A percentile compares a stretch with the other conserved stretches of the same genome.
phyloP scores from a whole-genome alignment of 352 stramenopile species.

The Phytophthora pini region DNA sequence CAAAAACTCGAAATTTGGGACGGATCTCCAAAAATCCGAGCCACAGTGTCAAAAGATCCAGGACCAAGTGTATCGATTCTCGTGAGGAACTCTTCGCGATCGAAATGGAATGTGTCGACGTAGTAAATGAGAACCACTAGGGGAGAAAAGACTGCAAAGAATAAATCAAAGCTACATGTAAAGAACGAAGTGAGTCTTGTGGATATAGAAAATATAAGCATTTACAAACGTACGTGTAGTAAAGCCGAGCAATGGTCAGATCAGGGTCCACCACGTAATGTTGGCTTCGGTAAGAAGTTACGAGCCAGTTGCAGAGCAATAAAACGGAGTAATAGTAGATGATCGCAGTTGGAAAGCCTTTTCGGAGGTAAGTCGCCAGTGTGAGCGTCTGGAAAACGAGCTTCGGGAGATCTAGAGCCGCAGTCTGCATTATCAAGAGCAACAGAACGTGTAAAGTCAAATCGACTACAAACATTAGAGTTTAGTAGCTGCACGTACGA shows the following conservation, averaged over 20 bases:
- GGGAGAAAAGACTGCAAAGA: conserved; percentile 58
- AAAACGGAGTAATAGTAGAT: conserved; percentile 49
- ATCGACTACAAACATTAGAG: neutral
- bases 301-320: conserved; percentile 47
- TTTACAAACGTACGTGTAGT: conserved; percentile 18
- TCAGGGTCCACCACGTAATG: conserved; percentile 32
- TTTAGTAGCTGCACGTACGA: conserved; percentile 8
- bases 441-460: neutral
- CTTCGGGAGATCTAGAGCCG: conserved; percentile 49
- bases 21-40: conserved; percentile 47
- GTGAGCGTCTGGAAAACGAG: conserved; percentile 54
- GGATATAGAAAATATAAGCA: neutral
- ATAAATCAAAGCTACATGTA: conserved; percentile 44
- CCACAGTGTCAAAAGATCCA: conserved; percentile 36
- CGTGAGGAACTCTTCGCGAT: conserved; percentile 35
- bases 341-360: conserved; percentile 45
- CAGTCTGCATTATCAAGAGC: conserved; percentile 29
- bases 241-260: conserved; percentile 43
- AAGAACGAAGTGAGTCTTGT: neutral
- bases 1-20: conserved; percentile 47
- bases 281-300: conserved; percentile 55
- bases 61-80: conserved; percentile 24
- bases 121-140: conserved; percentile 48
- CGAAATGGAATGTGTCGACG: conserved; percentile 47
- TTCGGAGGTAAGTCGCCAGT: conserved; percentile 39